Percentiles rank a stretch among this genome's conserved stretches.
Conservation (phyloP, 192 early-diverging fungal species). For the Podila horticola region DNA sequence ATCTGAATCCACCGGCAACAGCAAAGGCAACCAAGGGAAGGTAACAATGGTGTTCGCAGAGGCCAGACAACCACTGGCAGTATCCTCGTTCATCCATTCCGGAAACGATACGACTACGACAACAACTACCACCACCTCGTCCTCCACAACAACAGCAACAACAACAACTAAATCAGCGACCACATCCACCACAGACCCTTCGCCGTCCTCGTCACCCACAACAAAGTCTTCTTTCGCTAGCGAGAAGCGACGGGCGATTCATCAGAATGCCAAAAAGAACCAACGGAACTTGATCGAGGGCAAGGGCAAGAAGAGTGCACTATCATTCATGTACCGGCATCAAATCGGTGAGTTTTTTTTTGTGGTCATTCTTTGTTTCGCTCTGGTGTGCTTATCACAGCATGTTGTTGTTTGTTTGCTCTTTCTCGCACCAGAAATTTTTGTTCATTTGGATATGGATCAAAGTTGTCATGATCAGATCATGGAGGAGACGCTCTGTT, state of each 20-base stretch:
- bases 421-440: too few species aligned
- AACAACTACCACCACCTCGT: not conserved
- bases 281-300: slow-evolving; percentile 14
- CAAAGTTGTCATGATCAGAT: too few species aligned
- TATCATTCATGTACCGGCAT: slow-evolving; percentile 47
- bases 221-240: not conserved
- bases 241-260: slow-evolving; percentile 6
- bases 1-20: not conserved
- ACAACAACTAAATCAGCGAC: not conserved
- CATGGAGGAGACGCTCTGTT: too few species aligned
- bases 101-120: not conserved
- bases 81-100: not conserved
- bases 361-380: not conserved
- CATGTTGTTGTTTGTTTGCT: too few species aligned
- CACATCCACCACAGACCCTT: not conserved
- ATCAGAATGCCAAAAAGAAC: slow-evolving; percentile 24
- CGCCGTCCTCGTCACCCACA: not conserved
- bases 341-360: slow-evolving; percentile 33
- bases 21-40: not conserved
- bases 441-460: too few species aligned
- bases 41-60: slow-evolving; percentile 1
- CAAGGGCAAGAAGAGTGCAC: slow-evolving; percentile 14
- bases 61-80: not conserved
- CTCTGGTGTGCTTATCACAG: not conserved
- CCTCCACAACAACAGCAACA: not conserved